Percentiles rank a stretch among this genome's conserved stretches.
Conservation (phyloP, 129 eudicot genomes). For the Tagetes patula region DNA sequence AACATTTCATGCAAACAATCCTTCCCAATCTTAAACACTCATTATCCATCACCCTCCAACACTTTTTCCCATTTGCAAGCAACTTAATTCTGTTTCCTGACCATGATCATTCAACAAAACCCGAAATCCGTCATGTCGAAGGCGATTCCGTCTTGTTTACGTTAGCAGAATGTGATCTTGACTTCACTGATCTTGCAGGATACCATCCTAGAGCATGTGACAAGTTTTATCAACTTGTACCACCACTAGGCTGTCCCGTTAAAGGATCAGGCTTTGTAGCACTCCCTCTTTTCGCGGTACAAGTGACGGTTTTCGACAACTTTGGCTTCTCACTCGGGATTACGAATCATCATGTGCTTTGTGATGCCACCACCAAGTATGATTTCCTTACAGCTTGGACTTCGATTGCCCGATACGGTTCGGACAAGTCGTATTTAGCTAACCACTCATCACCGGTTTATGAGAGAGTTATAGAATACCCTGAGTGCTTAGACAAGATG, state of each 20-base stretch:
- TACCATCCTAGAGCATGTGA: constrained; percentile 32
- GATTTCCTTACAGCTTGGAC: constrained; percentile 47
- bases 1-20: constrained; percentile 30
- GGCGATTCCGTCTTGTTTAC: constrained; percentile 34
- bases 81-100: constrained; percentile 24
- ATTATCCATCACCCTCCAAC: constrained; percentile 45
- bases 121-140: constrained; percentile 15
- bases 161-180: constrained; percentile 4
- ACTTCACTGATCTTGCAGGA: constrained; percentile 33
- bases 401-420: constrained; percentile 27
- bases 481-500: background rate
- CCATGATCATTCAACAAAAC: background rate
- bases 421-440: constrained; percentile 14
- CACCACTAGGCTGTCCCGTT: constrained; percentile 21
- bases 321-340: constrained; percentile 44
- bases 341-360: constrained; percentile 33
- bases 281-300: constrained; percentile 35
- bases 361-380: constrained; percentile 36
- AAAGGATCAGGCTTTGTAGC: constrained; percentile 9
- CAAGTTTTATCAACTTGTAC: constrained; percentile 38
- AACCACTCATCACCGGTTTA: constrained; percentile 17
- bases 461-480: constrained; percentile 30
- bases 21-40: constrained; percentile 44
- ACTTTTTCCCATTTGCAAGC: constrained; percentile 46
- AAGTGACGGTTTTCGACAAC: constrained; percentile 40